Evolutionary conservation across 148 eudicot genomes (phyloP), one percentile per base, ranked within the genome.

Genomic region (Amaranthus palmeri): DNA sequence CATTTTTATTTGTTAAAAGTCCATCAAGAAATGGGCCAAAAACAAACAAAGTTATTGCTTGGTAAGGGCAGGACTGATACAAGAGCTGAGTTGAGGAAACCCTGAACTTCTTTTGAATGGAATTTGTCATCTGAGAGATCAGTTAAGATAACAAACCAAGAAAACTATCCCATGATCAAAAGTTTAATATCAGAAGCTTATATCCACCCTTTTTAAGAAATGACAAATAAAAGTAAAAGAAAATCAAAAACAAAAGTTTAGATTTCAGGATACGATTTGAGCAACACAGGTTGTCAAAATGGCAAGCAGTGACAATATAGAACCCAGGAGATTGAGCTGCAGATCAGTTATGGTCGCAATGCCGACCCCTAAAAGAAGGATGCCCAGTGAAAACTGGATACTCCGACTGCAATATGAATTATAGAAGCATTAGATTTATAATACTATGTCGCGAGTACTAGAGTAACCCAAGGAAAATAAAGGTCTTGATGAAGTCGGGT

Each of bases 51-150:
- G 88, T 91, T 76, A 87, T 71, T 51, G 98, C 92, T 73, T 90
- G 96, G 71, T 90, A 93, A 12, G 98, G 98, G 71, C 92, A 86
- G 54, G 98, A 93, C 70, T 93, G 98, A 64, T 93, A 93, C 53
- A 93, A 82, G 56, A 93, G 91, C 68, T 93, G 98, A 51, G 98
- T 93, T 44, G 98, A 93, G 60, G 98, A 93, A 73, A 93, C 98
- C 75, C 89, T 93, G 82, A 87, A 93, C 83, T 85, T 91, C 87
- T 93, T 93, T 82, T 93, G 98, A 70, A 93, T 93, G 47, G 92
- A 88, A 79, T 93, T 93, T 42, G 98, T 93, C 97, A 93, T 90
- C 98, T 93, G 78, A 68, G 76, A 61, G 71, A 44, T 71, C 12
- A 59, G 78, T 87, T 83, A 87, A 90, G 92, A 73, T 64, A n/a